Evolutionary conservation across 2,329 filamentous ascomycete species (phyloP).

Genomic region (Neofusicoccum cordaticola): DNA sequence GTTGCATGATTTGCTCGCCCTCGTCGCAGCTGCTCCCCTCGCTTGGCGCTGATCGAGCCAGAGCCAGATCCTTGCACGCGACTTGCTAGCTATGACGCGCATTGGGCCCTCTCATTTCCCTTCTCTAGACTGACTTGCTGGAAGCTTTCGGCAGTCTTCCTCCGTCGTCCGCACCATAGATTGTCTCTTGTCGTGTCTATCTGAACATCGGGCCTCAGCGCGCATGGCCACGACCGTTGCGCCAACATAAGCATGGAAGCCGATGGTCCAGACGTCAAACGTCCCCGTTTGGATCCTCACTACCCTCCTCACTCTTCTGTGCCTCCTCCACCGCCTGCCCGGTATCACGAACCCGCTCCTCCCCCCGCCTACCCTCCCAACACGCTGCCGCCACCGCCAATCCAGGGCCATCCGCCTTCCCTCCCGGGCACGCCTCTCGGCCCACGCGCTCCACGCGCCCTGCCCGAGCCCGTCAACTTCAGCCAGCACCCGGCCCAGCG

Average conservation of each 20-base stretch:
- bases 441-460: constrained; percentile 12
- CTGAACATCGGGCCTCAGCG: constrained; percentile 18
- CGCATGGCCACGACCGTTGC: constrained; percentile 19
- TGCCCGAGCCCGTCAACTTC: constrained; percentile 16
- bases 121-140: constrained; percentile 18
- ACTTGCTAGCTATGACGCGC: constrained; percentile 18
- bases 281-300: constrained; percentile 18
- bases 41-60: constrained; percentile 18
- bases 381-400: constrained; percentile 17
- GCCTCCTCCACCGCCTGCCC: constrained; percentile 13
- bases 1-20: constrained; percentile 17
- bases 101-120: constrained; percentile 20
- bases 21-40: constrained; percentile 16
- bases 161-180: constrained; percentile 16
- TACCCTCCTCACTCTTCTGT: constrained; percentile 15
- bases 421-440: constrained; percentile 12
- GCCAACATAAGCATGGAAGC: constrained; percentile 19
- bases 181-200: constrained; percentile 17
- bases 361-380: constrained; percentile 14
- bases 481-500: constrained; percentile 22
- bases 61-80: constrained; percentile 18
- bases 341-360: constrained; percentile 11
- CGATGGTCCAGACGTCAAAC: constrained; percentile 19
- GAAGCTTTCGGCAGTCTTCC: constrained; percentile 18
- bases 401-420: constrained; percentile 15